Percentiles rank a stretch among this genome's conserved stretches.
phyloP scores from a whole-genome alignment of 2,329 filamentous ascomycete species.

The Triangularia setosa region DNA sequence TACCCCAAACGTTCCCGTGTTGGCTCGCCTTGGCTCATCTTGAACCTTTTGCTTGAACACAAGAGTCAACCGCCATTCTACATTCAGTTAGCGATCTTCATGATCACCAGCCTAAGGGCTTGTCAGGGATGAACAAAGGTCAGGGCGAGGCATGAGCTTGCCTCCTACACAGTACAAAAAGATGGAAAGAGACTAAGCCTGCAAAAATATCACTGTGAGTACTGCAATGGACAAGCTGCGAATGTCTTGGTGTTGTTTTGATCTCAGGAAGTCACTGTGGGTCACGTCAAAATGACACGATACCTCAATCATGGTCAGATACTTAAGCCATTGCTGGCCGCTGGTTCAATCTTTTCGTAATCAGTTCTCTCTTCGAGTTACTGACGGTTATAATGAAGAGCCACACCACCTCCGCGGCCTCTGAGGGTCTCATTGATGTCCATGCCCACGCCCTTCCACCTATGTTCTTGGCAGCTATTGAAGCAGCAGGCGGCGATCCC shows the following conservation, averaged over 20 bases:
- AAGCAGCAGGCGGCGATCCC: not conserved
- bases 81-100: not conserved
- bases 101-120: not conserved
- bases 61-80: not conserved
- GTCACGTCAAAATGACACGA: not conserved
- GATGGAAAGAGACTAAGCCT: not conserved
- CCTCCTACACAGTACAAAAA: not conserved
- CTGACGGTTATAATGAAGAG: not conserved
- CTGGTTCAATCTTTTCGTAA: not conserved
- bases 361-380: not conserved
- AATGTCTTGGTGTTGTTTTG: not conserved
- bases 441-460: not conserved
- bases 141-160: not conserved
- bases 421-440: not conserved
- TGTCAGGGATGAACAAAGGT: not conserved
- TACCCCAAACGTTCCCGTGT: too few relatives aligned
- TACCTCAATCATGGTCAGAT: not conserved
- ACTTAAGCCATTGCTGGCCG: not conserved
- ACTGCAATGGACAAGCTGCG: not conserved
- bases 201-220: not conserved
- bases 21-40: not conserved
- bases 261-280: not conserved
- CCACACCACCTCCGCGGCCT: not conserved
- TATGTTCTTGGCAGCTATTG: not conserved
- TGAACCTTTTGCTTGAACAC: not conserved